Conservation (phyloP, 2,329 filamentous ascomycete genomes). For the Zarea fungicola region DNA sequence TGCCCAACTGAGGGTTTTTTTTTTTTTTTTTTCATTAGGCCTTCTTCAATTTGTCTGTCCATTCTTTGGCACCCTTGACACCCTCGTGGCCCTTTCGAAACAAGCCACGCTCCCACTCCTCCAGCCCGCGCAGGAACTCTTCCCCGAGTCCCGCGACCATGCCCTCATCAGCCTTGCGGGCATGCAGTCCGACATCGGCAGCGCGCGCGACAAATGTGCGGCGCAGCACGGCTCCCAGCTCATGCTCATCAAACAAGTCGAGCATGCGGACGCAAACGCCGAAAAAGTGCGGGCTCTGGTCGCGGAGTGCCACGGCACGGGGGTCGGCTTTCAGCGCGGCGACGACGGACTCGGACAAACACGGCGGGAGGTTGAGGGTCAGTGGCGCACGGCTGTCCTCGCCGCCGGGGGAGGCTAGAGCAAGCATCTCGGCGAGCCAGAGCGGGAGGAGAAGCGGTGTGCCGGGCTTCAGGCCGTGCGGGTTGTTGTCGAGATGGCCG, state of each 20-base stretch:
- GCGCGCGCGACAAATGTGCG: constrained; percentile 79
- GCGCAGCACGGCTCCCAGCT: constrained; percentile 68
- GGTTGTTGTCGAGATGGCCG: constrained; percentile 81
- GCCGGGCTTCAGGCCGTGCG: constrained; percentile 66
- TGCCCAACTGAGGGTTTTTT: no score
- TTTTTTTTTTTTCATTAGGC: constrained; percentile 23
- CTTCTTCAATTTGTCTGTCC: constrained; percentile 55
- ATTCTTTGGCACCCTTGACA: constrained; percentile 62
- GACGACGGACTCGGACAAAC: constrained; percentile 72
- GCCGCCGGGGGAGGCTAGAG: constrained; percentile 52
- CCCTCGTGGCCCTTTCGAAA: constrained; percentile 73
- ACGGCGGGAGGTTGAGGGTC: constrained; percentile 73
- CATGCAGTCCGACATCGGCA: constrained; percentile 79
- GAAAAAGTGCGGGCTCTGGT: constrained; percentile 84
- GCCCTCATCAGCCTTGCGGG: constrained; percentile 70
- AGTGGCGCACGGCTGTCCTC: constrained; percentile 55
- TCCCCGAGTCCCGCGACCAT: constrained; percentile 55
- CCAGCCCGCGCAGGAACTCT: constrained; percentile 82
- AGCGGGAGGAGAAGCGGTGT: constrained; percentile 79
- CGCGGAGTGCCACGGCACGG: constrained; percentile 74
- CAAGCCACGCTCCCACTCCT: constrained; percentile 79
- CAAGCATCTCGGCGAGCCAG: constrained; percentile 93
- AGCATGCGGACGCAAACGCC: constrained; percentile 78
- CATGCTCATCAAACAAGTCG: constrained; percentile 79
- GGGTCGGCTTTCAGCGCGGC: constrained; percentile 90